Conservation (phyloP, 2,329 filamentous ascomycete species). For the Lecanicillium sp. region DNA sequence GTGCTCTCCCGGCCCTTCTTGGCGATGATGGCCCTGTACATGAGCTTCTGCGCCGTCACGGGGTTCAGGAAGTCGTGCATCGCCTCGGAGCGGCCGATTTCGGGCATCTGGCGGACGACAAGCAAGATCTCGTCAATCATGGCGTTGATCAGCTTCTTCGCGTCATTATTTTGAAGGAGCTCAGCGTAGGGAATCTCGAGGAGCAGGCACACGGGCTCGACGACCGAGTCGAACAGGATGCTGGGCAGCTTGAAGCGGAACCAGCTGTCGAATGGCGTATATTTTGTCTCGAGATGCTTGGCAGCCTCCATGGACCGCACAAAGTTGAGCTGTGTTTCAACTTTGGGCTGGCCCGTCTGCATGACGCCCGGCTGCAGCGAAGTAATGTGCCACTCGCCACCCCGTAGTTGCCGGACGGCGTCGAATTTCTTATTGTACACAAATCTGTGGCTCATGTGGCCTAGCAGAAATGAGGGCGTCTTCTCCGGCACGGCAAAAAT, state of each 20-base stretch:
- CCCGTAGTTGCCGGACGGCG: conserved; percentile 33
- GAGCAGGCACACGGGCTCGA: conserved; percentile 76
- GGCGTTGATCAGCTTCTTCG: conserved; percentile 60
- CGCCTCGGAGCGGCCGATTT: conserved; percentile 58
- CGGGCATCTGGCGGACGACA: conserved; percentile 69
- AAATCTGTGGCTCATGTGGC: conserved; percentile 49
- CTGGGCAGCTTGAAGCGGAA: conserved; percentile 71
- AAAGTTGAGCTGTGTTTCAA: conserved; percentile 19
- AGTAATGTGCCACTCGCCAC: conserved; percentile 28
- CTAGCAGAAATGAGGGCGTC: conserved; percentile 72
- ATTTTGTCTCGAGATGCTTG: conserved; percentile 12
- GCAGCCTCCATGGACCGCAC: conserved; percentile 15
- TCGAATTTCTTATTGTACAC: conserved; percentile 33
- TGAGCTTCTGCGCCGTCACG: conserved; percentile 54
- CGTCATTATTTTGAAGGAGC: conserved; percentile 59
- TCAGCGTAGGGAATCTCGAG: conserved; percentile 70
- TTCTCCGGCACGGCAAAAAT: conserved; percentile 61
- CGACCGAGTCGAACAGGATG: conserved; percentile 66
- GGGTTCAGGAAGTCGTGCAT: conserved; percentile 51
- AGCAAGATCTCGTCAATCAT: conserved; percentile 68
- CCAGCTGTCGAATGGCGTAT: conserved; percentile 45
- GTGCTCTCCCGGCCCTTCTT: conserved; percentile 49
- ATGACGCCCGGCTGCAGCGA: conserved; percentile 13
- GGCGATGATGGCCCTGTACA: conserved; percentile 31
- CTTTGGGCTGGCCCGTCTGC: conserved; percentile 16